These are phyloP conservation scores for Phytophthora nicotianae DNA, from an alignment of 352 stramenopile species.

Conservation along the genomic window DNA sequence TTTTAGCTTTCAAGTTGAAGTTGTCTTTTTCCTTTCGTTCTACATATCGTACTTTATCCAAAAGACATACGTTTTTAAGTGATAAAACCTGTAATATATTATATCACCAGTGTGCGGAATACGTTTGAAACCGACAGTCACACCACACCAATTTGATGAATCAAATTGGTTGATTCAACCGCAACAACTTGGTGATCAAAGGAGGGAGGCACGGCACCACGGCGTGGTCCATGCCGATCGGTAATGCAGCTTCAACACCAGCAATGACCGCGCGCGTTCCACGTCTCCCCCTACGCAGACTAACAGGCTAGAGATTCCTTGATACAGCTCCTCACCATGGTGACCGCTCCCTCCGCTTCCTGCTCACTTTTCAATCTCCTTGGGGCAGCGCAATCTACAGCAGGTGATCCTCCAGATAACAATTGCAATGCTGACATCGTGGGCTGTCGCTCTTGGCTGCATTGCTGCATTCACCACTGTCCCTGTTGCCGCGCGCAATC, in stretches of 20 bases:
- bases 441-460: conserved; percentile 35
- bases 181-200: too few species aligned
- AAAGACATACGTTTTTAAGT: neutral
- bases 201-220: neutral
- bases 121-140: conserved; percentile 1
- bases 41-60: conserved; percentile 1
- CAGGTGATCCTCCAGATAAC: neutral
- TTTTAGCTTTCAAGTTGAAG: neutral
- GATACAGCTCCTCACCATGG: neutral
- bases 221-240: neutral
- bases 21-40: neutral
- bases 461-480: conserved; percentile 29
- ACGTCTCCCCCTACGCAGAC: conserved; percentile 16
- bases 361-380: conserved; percentile 40
- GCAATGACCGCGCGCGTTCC: conserved; percentile 16
- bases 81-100: neutral
- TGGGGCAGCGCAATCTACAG: conserved; percentile 9
- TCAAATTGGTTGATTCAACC: neutral
- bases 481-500: conserved; percentile 9
- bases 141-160: neutral
- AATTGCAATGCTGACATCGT: conserved; percentile 46
- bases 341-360: neutral
- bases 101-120: neutral
- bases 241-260: conserved; percentile 18
- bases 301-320: conserved; percentile 7